Base-by-base conservation (phyloP, 2,329 filamentous ascomycete species). In the Dactylellina drechsleri region DNA sequence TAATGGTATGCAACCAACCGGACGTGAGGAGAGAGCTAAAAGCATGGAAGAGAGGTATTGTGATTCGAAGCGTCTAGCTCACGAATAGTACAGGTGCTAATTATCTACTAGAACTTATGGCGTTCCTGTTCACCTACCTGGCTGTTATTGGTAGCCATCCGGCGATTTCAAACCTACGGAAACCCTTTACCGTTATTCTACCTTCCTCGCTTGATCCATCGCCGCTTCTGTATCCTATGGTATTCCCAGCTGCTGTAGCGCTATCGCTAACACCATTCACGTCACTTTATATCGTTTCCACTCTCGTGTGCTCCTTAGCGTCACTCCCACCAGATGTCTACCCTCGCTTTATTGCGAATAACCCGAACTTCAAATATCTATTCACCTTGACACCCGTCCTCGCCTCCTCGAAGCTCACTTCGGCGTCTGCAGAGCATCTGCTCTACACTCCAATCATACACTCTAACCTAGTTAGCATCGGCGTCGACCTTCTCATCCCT, bases 161-260 rank as follows among this genome's bases (percentile, higher is more conserved):
- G 1, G 66, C 72, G 5, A 66, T 66, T 45, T 76, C 72, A 26
- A 66, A 68, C 18, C 43, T 66, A 50, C 66, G 65, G 15, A 71
- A 76, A 47, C 65, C 72, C n/a, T 66, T 68, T n/a, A 76, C 66
- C 23, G 57, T 79, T n/a, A 68, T 77, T 26, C 77, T 77, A n/a
- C 78, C 78, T 15, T 74, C 66, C 15, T 79, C 78, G 15, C 71
- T 79, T 2, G 78, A 79, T 54, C 78, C 78, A 16, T 78, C 78
- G 12, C 78, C 78, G 0, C 70, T 79, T n/a, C 62, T 79, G 6
- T 79, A 79, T 40, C 78, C 78, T 4, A 76, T 77, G 10, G 54
- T 79, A 12, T 79, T 79, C 50, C 78, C 78, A 1, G 62, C 79
- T 23, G 59, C 78, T 7, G 73, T 79, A 16, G 78, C 78, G 8